phyloP scores from a whole-genome alignment of 345 rosid species.

The Murraya paniculata region DNA sequence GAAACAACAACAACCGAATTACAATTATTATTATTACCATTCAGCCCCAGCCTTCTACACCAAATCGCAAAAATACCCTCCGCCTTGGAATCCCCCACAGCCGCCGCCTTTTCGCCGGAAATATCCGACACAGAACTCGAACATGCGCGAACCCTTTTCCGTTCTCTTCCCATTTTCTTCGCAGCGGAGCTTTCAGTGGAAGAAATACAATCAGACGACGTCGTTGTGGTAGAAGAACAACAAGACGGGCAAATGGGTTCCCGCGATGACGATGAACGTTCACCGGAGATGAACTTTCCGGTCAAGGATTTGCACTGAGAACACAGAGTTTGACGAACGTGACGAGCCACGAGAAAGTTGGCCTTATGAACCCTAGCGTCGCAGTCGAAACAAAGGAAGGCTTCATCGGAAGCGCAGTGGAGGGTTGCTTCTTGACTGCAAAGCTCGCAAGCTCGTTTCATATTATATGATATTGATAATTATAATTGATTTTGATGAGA shows the following conservation, averaged over 20 bases:
- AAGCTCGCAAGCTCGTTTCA: conserved; percentile 31
- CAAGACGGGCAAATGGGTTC: conserved; percentile 19
- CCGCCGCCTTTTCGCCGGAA: neutral
- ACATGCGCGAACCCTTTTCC: neutral
- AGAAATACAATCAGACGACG: conserved; percentile 29
- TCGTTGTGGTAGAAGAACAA: conserved; percentile 14
- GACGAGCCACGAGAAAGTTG: conserved; percentile 59
- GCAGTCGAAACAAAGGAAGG: conserved; percentile 43
- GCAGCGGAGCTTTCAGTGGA: conserved; percentile 23
- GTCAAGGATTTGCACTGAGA: conserved; percentile 15
- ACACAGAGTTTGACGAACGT: conserved; percentile 34
- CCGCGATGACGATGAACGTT: neutral
- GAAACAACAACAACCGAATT: conserved; percentile 16
- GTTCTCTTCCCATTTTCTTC: neutral
- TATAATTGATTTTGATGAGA: too few species aligned
- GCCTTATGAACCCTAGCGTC: conserved; percentile 42
- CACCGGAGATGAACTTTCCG: conserved; percentile 15
- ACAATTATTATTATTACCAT: conserved; percentile 2
- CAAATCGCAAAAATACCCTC: conserved; percentile 36
- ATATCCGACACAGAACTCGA: conserved; percentile 16
- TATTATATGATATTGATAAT: too few species aligned
- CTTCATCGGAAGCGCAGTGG: conserved; percentile 44
- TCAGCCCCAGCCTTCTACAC: conserved; percentile 36
- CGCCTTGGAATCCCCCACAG: conserved; percentile 8
- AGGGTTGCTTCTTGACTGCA: conserved; percentile 32